Evolutionary conservation across 2,329 filamentous ascomycete genomes (phyloP).

Genomic region (Huntiella savannae): DNA sequence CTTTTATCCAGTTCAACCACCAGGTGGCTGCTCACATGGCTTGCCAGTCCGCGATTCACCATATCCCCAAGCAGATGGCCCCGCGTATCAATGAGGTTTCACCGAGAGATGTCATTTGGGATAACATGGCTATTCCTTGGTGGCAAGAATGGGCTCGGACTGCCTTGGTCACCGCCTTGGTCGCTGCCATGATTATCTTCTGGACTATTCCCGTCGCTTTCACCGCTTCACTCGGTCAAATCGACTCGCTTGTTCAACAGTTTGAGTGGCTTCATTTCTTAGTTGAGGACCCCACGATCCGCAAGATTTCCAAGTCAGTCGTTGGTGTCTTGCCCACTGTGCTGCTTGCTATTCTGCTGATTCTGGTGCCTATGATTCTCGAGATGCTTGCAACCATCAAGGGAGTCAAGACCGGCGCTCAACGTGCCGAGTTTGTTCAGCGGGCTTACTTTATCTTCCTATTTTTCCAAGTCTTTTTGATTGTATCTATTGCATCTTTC

Average conservation of each 20-base stretch:
- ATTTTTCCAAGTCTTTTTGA: conserved; percentile 85
- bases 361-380: conserved; percentile 65
- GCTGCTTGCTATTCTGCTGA: conserved; percentile 57
- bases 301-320: conserved; percentile 43
- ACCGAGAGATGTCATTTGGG: conserved; percentile 84
- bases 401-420: conserved; percentile 66
- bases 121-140: conserved; percentile 91
- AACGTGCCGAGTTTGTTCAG: conserved; percentile 68
- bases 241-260: conserved; percentile 46
- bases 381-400: conserved; percentile 52
- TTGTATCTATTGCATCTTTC: conserved; percentile 71
- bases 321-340: conserved; percentile 74
- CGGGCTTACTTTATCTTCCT: conserved; percentile 85
- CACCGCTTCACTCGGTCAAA: conserved; percentile 63
- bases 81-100: conserved; percentile 86
- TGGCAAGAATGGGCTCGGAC: conserved; percentile 72
- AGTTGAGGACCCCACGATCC: conserved; percentile 33
- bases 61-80: conserved; percentile 82
- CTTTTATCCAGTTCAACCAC: conserved; percentile 96
- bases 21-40: conserved; percentile 97
- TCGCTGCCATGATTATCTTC: conserved; percentile 60
- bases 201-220: conserved; percentile 87
- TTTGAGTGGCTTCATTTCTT: conserved; percentile 57
- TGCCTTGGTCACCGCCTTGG: conserved; percentile 41
- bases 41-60: conserved; percentile 78